Evolutionary conservation across 805 yeast genomes (phyloP).

Genomic region (Myxozyma lipomycoides): DNA sequence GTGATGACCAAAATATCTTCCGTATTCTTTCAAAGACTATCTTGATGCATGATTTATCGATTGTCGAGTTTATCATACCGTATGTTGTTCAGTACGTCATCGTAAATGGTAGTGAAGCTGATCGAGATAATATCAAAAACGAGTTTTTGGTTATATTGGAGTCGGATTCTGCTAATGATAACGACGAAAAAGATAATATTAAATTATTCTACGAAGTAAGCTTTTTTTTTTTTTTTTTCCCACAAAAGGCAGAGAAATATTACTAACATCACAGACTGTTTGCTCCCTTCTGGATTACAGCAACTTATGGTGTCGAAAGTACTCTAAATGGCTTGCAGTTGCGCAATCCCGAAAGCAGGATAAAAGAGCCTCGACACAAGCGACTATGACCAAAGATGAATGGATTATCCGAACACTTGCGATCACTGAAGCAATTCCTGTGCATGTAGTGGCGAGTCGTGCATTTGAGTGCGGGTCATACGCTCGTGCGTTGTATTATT

Average conservation of each 20-base stretch:
- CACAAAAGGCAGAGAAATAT: neutral
- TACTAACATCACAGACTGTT: constrained; percentile 39
- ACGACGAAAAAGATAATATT: constrained; percentile 41
- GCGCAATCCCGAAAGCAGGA: too few relatives aligned
- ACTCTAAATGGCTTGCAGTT: too few relatives aligned
- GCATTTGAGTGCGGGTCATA: constrained; percentile 80
- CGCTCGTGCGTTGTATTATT: constrained; percentile 80
- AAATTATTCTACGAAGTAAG: constrained; percentile 57
- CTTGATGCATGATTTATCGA: constrained; percentile 62
- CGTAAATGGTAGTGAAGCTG: constrained; percentile 44
- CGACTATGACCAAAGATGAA: neutral
- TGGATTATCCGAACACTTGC: constrained; percentile 3
- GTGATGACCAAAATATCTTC: constrained; percentile 43
- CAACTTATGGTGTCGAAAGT: constrained; percentile 56
- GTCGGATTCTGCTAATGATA: neutral
- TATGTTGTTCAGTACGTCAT: constrained; percentile 67
- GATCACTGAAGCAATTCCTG: constrained; percentile 11
- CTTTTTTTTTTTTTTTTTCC: neutral
- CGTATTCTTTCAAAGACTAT: constrained; percentile 61
- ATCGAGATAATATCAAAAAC: constrained; percentile 44
- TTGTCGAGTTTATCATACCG: constrained; percentile 71
- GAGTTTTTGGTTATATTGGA: constrained; percentile 61
- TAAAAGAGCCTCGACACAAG: neutral
- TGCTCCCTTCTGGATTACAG: constrained; percentile 80
- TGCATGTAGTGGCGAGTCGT: constrained; percentile 62